Evolutionary conservation across 1,139 yeast species (phyloP).

Genomic region (Candida labiduridarum): DNA sequence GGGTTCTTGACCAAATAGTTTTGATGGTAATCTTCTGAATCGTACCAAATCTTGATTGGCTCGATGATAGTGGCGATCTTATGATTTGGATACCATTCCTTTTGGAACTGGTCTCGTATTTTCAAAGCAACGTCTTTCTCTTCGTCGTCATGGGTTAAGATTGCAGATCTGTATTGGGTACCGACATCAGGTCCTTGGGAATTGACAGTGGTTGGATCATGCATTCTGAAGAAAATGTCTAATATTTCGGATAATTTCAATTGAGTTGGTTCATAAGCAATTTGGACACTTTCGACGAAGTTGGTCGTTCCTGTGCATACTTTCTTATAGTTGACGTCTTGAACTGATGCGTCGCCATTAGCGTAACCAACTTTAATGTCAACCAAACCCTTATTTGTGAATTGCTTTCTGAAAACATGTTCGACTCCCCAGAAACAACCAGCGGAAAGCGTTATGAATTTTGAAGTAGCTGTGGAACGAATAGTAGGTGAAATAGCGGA

Average conservation of each 20-base stretch:
- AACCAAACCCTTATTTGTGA: constrained; percentile 59
- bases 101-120: constrained; percentile 35
- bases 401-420: constrained; percentile 73
- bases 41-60: constrained; percentile 72
- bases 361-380: constrained; percentile 90
- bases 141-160: constrained; percentile 61
- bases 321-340: constrained; percentile 66
- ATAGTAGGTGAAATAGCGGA: constrained; percentile 38
- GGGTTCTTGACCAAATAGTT: constrained; percentile 78
- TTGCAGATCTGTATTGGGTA: constrained; percentile 80
- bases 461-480: constrained; percentile 40
- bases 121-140: constrained; percentile 31
- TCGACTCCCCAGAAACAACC: constrained; percentile 98
- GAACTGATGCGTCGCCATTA: constrained; percentile 59
- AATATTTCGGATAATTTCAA: constrained; percentile 63
- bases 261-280: constrained; percentile 73
- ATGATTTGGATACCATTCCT: constrained; percentile 47
- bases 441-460: constrained; percentile 66
- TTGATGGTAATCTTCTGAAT: constrained; percentile 95
- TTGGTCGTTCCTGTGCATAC: constrained; percentile 78
- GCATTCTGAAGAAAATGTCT: constrained; percentile 88
- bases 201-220: constrained; percentile 64
- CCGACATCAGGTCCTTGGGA: constrained; percentile 85
- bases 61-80: constrained; percentile 63
- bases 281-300: constrained; percentile 78